phyloP scores from a whole-genome alignment of 371 early-diverging fungal species.

The Parasitella parasitica region DNA sequence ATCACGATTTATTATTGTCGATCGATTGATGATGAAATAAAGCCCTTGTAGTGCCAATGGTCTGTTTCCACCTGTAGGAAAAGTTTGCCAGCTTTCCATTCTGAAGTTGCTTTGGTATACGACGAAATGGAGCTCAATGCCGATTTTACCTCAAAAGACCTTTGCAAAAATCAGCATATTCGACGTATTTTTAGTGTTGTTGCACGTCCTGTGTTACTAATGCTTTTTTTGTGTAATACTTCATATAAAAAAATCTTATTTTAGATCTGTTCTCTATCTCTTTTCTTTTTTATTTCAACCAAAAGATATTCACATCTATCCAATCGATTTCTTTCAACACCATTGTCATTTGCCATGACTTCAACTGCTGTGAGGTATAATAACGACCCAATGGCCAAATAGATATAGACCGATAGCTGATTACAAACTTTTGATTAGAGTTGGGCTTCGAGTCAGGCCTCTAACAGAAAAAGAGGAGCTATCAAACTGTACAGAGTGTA shows the following conservation, averaged over 20 bases:
- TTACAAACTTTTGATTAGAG: constrained; percentile 41
- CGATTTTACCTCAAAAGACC: not conserved
- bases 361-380: constrained; percentile 18
- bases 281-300: not conserved
- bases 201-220: not conserved
- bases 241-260: not conserved
- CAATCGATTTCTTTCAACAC: not conserved
- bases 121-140: not conserved
- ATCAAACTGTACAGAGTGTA: constrained; percentile 64
- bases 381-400: not conserved
- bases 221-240: not conserved
- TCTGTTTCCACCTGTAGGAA: no score
- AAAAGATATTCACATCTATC: not conserved
- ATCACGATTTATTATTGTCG: no score
- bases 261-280: not conserved
- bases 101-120: not conserved
- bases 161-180: not conserved
- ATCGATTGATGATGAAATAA: no score
- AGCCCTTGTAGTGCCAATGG: no score
- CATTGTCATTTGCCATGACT: constrained; percentile 9
- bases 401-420: not conserved
- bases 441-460: constrained; percentile 81
- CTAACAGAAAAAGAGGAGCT: constrained; percentile 71
- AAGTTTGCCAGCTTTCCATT: no score
- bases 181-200: not conserved